Evolutionary conservation across 2,329 filamentous ascomycete genomes (phyloP).

Genomic region (Neonectria neomacrospora): DNA sequence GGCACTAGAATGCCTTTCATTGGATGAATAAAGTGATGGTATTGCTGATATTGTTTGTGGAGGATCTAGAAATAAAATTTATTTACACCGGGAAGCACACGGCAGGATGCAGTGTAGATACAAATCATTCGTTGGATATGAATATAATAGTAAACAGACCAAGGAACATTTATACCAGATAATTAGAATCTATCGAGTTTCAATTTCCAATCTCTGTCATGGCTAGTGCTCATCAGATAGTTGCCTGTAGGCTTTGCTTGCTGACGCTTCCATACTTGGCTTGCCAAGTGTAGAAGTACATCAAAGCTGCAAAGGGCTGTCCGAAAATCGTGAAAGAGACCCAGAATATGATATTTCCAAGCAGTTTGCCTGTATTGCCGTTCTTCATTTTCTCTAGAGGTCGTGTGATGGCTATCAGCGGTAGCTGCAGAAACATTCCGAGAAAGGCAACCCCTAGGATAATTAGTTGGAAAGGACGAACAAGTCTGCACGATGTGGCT

Average conservation of each 20-base stretch:
- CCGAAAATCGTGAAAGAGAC: constrained; percentile 94
- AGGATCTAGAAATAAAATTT: neutral
- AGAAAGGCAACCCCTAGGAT: constrained; percentile 83
- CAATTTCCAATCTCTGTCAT: neutral
- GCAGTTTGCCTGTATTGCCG: constrained; percentile 74
- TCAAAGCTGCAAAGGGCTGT: constrained; percentile 88
- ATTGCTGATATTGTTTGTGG: neutral
- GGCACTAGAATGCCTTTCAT: constrained; percentile 82
- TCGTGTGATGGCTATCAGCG: constrained; percentile 83
- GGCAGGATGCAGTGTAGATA: neutral
- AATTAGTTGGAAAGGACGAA: constrained; percentile 22
- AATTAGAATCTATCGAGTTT: constrained; percentile 8
- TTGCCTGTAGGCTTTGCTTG: constrained; percentile 47
- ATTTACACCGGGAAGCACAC: neutral
- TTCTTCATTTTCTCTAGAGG: constrained; percentile 82
- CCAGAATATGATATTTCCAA: constrained; percentile 97
- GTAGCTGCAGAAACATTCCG: constrained; percentile 94
- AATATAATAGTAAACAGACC: constrained; percentile 14
- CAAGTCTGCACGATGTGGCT: constrained; percentile 37
- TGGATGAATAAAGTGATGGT: constrained; percentile 27
- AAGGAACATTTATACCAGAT: constrained; percentile 17
- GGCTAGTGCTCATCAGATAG: constrained; percentile 16
- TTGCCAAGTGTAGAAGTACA: constrained; percentile 99
- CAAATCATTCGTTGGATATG: constrained; percentile 9
- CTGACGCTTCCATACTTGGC: constrained; percentile 93